These are phyloP conservation scores for Candida andamanensis DNA, from an alignment of 805 yeast species.

Conservation along the genomic window DNA sequence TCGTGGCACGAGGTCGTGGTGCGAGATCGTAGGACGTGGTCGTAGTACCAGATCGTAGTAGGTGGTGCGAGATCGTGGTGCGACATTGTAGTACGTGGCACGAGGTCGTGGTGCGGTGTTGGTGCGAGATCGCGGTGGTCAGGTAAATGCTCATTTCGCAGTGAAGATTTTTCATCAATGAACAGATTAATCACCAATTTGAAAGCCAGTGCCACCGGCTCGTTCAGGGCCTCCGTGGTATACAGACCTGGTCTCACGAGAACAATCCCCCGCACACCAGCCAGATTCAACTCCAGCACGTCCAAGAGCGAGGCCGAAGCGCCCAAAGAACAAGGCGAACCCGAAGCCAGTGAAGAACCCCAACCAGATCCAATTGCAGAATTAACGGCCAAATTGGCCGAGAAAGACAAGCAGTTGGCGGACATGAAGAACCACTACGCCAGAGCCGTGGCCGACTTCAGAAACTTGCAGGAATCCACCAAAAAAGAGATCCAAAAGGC, in stretches of 20 bases:
- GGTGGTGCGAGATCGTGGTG: too few relatives aligned
- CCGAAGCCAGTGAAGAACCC: slow-evolving; percentile 7
- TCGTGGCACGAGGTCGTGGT: too few relatives aligned
- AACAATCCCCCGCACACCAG: not conserved
- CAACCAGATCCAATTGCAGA: slow-evolving; percentile 23
- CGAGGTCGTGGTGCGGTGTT: too few relatives aligned
- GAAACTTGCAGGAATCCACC: slow-evolving; percentile 86
- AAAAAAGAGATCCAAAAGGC: slow-evolving; percentile 84
- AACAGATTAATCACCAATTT: too few relatives aligned
- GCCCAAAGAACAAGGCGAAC: slow-evolving; percentile 4
- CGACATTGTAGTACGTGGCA: too few relatives aligned
- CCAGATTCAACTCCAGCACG: slow-evolving; percentile 16
- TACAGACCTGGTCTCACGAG: not conserved
- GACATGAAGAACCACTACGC: slow-evolving; percentile 79
- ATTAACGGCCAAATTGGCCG: slow-evolving; percentile 48
- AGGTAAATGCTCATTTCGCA: too few relatives aligned
- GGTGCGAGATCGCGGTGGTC: too few relatives aligned
- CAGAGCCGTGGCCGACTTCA: slow-evolving; percentile 86
- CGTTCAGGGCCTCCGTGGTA: slow-evolving; percentile 3
- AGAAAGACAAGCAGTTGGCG: slow-evolving; percentile 68
- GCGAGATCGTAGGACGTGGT: too few relatives aligned
- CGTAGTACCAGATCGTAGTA: too few relatives aligned
- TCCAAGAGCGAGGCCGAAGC: slow-evolving; percentile 11
- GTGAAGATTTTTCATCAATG: too few relatives aligned
- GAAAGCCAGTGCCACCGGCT: slow-evolving; percentile 1